phyloP scores from a whole-genome alignment of 805 yeast genomes.

The Starmerella sirachaensis region DNA sequence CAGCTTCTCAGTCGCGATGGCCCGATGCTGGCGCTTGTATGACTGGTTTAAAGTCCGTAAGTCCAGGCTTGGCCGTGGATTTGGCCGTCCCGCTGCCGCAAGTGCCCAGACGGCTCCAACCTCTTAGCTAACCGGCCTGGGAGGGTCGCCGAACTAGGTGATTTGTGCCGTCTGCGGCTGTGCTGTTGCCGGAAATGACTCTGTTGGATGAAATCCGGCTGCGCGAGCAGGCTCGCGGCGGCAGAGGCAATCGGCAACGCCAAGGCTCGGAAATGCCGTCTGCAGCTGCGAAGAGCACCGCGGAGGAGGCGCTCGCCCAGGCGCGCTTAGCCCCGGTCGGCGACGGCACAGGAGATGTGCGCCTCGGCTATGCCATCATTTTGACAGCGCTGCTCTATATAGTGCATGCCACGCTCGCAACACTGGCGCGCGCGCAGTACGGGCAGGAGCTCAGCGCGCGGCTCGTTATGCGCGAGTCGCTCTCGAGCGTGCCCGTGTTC shows the following conservation, averaged over 20 bases:
- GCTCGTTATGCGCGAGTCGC: constrained; percentile 18
- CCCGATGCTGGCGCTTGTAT: too few species aligned
- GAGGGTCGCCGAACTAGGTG: too few species aligned
- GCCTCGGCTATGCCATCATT: constrained; percentile 16
- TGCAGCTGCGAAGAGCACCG: neutral
- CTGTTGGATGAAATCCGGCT: constrained; percentile 15
- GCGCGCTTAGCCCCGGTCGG: neutral
- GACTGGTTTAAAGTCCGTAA: too few species aligned
- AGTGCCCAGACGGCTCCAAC: neutral
- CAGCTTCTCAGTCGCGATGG: too few species aligned
- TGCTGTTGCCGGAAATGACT: constrained; percentile 2
- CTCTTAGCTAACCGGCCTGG: constrained; percentile 1
- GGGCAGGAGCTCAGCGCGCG: constrained; percentile 20
- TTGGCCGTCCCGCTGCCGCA: neutral
- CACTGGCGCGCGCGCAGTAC: constrained; percentile 30
- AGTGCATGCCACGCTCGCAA: constrained; percentile 28
- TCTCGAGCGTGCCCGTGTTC: constrained; percentile 26
- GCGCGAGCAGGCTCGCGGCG: constrained; percentile 3
- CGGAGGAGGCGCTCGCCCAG: neutral
- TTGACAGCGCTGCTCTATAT: constrained; percentile 21
- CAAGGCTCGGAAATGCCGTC: neutral
- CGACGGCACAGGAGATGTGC: neutral
- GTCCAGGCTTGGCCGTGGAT: too few species aligned
- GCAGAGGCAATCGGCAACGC: neutral
- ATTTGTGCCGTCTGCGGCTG: too few species aligned